Base-by-base conservation (phyloP, 441 rosid genomes). In the Syzygium malaccense region DNA sequence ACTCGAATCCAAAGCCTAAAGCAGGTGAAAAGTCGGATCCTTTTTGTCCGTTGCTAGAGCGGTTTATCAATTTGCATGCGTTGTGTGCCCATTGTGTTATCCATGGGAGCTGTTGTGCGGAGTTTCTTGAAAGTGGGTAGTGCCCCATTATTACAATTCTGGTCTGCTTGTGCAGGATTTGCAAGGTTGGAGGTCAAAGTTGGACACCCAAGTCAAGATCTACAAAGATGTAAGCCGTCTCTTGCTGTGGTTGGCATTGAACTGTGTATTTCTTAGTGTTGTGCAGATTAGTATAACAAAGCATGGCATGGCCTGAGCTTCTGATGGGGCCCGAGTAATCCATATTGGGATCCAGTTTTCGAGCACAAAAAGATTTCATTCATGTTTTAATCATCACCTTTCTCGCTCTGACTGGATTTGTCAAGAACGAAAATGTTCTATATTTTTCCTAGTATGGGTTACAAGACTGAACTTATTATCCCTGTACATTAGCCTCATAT, bases 161-260 rank as follows among this genome's bases (percentile, higher is more conserved):
- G 87, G 20, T 57, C 92, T 90, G 66, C n/a, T 41, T 11, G 23
- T 28, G 78, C 87, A 98, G 99, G 99, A 98, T 93, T 92, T 98
- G 95, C 97, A 98, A 90, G 92, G 92, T 89, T 98, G 99, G 99
- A 96, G 99, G 88, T 95, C 97, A 41, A 98, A 95, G 92, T 89
- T 98, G 26, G 98, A 98, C 86, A 95, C 98, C 71, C 99, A 98
- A 93, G 99, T 97, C 55, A 95, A 93, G 93, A 92, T 94, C 87
- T 95, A 97, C 90, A 96, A 96, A 1, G 95, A 95, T 92, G 99
- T 97, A 78, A 93, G 94, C 30, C 51, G 41, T 49, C 56, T 64
- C 45, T 8, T 33, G 37, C 19, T 23, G 20, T 33, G 32, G 68
- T 32, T 45, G 14, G 64, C 45, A 23, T 62, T 57, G 6, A 37